Conservation (phyloP, 331 rosid species). For the Malus hybrid region DNA sequence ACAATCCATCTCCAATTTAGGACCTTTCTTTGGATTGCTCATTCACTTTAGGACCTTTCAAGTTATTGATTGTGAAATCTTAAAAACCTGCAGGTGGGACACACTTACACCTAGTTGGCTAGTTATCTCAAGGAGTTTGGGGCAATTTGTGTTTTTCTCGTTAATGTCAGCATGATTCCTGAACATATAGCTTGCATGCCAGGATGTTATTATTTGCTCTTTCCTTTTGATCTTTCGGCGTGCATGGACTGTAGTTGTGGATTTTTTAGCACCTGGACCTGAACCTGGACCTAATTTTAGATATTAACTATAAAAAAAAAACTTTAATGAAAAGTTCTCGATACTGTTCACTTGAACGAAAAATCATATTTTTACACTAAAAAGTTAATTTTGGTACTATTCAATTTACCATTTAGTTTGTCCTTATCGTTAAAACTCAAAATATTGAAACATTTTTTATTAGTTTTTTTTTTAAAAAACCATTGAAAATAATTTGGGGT, state of each 20-base stretch:
- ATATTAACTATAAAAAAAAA: neutral
- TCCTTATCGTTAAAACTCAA: too few species aligned
- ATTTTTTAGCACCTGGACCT: neutral
- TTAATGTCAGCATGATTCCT: slow-evolving; percentile 1
- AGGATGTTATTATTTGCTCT: neutral
- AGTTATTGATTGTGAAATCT: neutral
- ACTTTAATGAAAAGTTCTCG: too few species aligned
- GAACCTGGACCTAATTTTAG: neutral
- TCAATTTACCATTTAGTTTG: too few species aligned
- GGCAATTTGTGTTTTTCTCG: neutral
- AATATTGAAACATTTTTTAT: too few species aligned
- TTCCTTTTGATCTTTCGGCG: neutral
- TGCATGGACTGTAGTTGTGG: too few species aligned
- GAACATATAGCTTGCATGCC: neutral
- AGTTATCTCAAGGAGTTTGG: neutral
- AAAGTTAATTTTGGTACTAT: too few species aligned
- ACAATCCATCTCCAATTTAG: neutral
- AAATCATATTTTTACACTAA: too few species aligned
- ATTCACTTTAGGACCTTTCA: neutral
- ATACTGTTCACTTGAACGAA: too few species aligned
- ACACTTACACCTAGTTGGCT: neutral
- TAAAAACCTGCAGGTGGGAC: slow-evolving; percentile 2
- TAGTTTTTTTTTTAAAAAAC: too few species aligned
- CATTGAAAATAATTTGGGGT: too few species aligned
- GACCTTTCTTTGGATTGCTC: neutral